phyloP scores from a whole-genome alignment of 2,329 filamentous ascomycete genomes.

The Phialophora expanda region DNA sequence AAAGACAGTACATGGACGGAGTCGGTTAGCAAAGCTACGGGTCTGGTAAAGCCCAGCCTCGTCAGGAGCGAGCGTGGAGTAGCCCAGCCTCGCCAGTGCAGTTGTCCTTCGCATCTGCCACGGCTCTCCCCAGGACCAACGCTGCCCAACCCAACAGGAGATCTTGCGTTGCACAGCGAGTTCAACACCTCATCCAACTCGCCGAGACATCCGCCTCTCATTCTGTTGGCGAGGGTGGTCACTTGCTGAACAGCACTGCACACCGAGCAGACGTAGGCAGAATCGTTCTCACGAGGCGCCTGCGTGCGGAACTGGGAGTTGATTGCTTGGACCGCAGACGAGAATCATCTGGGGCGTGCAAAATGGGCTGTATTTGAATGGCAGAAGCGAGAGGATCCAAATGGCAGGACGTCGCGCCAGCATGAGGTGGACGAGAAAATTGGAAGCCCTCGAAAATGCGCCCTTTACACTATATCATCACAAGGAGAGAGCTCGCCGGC shows the following conservation, averaged over 20 bases:
- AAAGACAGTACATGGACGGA: neutral
- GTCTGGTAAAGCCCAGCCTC: slow-evolving; percentile 15
- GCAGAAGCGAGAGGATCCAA: no score
- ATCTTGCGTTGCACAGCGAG: neutral
- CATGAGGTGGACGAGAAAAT: neutral
- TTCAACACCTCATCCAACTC: neutral
- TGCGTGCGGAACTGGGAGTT: neutral
- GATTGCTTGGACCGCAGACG: neutral
- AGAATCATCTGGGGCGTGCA: neutral
- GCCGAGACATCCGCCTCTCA: neutral
- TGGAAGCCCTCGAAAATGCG: neutral
- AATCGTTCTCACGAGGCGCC: neutral
- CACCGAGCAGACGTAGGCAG: neutral
- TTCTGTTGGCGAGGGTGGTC: neutral
- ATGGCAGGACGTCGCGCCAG: no score
- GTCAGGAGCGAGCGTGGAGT: neutral
- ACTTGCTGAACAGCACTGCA: neutral
- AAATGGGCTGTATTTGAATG: no score
- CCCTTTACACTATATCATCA: neutral
- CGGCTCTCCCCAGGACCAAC: neutral
- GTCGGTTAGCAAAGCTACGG: neutral
- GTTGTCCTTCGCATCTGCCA: neutral
- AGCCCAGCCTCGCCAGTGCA: slow-evolving; percentile 2
- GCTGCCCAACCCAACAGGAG: neutral
- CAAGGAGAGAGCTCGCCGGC: neutral